Evolutionary conservation across 257 asterid genomes (phyloP), one percentile per base, ranked within the genome.

Genomic region (Scutellaria galericulata): DNA sequence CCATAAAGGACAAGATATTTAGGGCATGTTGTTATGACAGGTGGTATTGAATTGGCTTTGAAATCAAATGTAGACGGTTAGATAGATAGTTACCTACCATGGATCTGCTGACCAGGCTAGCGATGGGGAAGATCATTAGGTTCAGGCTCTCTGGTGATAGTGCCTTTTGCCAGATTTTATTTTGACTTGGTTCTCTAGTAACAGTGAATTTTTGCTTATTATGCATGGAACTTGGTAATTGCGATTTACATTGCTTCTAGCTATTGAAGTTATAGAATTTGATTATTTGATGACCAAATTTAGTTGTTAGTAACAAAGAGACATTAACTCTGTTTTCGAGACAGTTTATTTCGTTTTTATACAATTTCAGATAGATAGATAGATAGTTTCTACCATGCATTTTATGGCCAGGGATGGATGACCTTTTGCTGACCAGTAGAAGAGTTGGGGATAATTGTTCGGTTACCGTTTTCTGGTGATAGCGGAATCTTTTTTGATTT

Each of bases 11-110:
- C 52, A 10, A 37, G 46, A 7, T 55, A 20, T 37, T 39, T 11
- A n/a, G 10, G 50, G 22, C 14, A 24, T 10, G 13, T 8, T 11
- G 31, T 20, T 52, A 5, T n/a, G 5, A 51, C 2, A 5, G 10
- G 14, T 13, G 63, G 71, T 51, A 46, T 27, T 65, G 71, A 65
- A 65, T 47, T 47, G 20, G 68, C 60, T 66, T 15, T 59, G 14
- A 71, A 71, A 22, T 71, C 35, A 3, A 20, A 35, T 70, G 45
- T 56, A 42, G 35, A 54, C 2, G 12, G 40, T 7, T 24, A 31
- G 37, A 13, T 13, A 27, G 47, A 5, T 50, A 50, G 22, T 20
- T 4, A 3, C 8, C n/a, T 50, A 13, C 8, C 27, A 24, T 24
- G 27, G 27, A 24, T 24, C 27, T 24, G 27, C 27, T 24, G 27